Evolutionary conservation across 148 eudicot genomes (phyloP), one percentile per base, ranked within the genome.

Genomic region (Rhododendron simsii): DNA sequence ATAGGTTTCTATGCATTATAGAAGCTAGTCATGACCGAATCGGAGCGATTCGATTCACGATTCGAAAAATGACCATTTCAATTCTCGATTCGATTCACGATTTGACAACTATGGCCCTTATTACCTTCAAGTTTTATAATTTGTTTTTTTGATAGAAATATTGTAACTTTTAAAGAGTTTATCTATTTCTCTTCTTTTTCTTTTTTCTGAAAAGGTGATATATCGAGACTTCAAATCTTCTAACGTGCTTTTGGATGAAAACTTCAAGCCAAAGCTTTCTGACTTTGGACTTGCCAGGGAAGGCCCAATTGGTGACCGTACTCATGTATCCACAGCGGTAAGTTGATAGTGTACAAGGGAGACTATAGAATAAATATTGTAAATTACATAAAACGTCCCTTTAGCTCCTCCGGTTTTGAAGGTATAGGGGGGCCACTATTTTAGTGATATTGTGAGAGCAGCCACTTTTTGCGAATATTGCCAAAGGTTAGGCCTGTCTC

Each of bases 271-370:
- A 4, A 96, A 92, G 89, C 92, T 96, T 81, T 96, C 99, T 5
- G 98, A 92, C 90, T 94, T 95, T 82, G 95, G 95, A 59, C 92
- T 96, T 81, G 99, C 96, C 26, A 88, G 95, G 77, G 98, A 95
- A 91, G 99, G 99, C 12, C 99, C 99, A 12, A 71, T 77, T 30
- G 95, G 91, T 45, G 96, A 90, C 75, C 86, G 77, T 9, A 89
- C 95, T 81, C 95, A 96, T 82, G 98, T 96, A 20, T 95, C 99
- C 55, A 95, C 98, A 33, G 91, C 84, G 87, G 99, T 95, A 88
- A 91, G 99, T 88, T 13, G 28, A 67, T 28, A 73, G 61, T 50
- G 10, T 41, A 71, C 2, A 11, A 80, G n/a, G 0, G 21, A 45
- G 51, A 59, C 39, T 5, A 2, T 59, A 81, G 48, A 23, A 23